These are phyloP conservation scores for Phytophthora pluvialis DNA, from an alignment of 352 stramenopile species.

Conservation along the genomic window DNA sequence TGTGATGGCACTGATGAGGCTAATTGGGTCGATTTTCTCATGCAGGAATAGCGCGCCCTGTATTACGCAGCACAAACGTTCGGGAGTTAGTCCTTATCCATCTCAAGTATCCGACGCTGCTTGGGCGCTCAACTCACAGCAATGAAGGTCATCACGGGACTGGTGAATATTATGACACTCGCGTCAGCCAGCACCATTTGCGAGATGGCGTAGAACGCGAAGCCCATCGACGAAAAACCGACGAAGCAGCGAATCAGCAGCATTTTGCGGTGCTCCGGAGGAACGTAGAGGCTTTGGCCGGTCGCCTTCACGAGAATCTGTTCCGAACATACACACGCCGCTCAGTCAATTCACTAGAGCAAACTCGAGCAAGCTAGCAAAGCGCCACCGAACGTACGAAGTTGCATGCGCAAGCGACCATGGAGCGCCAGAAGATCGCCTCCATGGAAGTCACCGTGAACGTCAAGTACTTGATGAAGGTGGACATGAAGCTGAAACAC, in stretches of 20 bases:
- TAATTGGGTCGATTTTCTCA: conserved; percentile 45
- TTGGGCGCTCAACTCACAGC: conserved; percentile 37
- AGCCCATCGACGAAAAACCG: conserved; percentile 62
- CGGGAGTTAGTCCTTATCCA: not conserved
- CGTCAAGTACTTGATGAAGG: conserved; percentile 70
- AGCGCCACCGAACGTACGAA: conserved; percentile 39
- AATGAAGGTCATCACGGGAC: conserved; percentile 67
- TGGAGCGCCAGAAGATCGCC: conserved; percentile 69
- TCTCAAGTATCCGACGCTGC: not conserved
- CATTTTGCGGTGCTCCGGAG: conserved; percentile 42
- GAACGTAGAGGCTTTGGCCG: conserved; percentile 39
- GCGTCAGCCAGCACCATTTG: conserved; percentile 75
- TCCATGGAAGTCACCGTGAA: conserved; percentile 73
- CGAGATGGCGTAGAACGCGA: conserved; percentile 69
- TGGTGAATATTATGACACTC: conserved; percentile 65
- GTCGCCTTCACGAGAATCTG: conserved; percentile 3
- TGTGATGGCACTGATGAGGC: conserved; percentile 37
- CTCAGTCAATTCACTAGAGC: not conserved
- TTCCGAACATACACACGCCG: not conserved
- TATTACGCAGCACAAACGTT: not conserved
- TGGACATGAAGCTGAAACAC: conserved; percentile 80
- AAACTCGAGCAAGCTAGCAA: not conserved
- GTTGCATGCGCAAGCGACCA: conserved; percentile 52
- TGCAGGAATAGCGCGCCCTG: conserved; percentile 25
- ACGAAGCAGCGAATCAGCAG: conserved; percentile 56